These are phyloP conservation scores for Wickerhamomyces silvicola DNA, from an alignment of 805 yeast genomes.

Conservation along the genomic window DNA sequence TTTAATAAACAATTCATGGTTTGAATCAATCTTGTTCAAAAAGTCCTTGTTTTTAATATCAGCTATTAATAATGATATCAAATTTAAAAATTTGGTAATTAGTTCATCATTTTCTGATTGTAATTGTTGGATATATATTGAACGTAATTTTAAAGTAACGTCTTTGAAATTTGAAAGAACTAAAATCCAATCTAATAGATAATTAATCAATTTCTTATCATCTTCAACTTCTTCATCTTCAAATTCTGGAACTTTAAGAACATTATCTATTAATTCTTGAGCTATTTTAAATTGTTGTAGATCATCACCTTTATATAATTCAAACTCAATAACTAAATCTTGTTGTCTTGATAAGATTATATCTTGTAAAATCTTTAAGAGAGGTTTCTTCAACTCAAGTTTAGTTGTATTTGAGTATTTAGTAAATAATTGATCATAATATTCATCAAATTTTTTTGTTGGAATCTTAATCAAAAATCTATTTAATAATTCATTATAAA, in stretches of 20 bases:
- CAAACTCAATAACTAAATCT: constrained; percentile 54
- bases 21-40: constrained; percentile 12
- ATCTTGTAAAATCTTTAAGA: constrained; percentile 31
- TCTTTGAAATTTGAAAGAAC: constrained; percentile 56
- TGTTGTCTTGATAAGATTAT: constrained; percentile 46
- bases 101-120: constrained; percentile 33
- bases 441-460: constrained; percentile 24
- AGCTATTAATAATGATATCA: constrained; percentile 49
- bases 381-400: constrained; percentile 38
- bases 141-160: constrained; percentile 58
- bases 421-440: constrained; percentile 30
- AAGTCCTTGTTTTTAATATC: constrained; percentile 20
- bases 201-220: constrained; percentile 31
- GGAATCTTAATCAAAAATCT: constrained; percentile 28
- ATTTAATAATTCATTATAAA: constrained; percentile 31
- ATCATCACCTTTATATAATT: constrained; percentile 34
- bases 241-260: constrained; percentile 24
- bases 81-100: constrained; percentile 45
- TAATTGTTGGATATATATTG: constrained; percentile 52
- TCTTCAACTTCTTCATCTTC: constrained; percentile 35
- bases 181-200: constrained; percentile 65
- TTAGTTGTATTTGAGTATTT: constrained; percentile 22
- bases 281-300: constrained; percentile 23
- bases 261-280: constrained; percentile 28
- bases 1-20: constrained; percentile 17